These are phyloP conservation scores for Teratosphaeria pseudoeucalypti DNA, from an alignment of 2,329 filamentous ascomycete species.

Conservation along the genomic window DNA sequence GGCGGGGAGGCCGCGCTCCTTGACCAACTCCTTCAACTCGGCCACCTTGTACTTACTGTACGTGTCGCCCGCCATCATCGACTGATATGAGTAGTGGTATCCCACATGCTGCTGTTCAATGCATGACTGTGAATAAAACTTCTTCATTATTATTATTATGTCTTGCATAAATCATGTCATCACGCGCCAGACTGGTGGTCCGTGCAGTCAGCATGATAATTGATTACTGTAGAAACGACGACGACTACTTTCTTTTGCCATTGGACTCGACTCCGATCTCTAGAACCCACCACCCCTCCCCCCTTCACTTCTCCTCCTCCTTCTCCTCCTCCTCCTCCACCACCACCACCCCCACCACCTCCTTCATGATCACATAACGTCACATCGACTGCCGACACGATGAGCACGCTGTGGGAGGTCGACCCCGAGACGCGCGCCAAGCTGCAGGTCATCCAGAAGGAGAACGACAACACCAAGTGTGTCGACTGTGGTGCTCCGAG, in stretches of 20 bases:
- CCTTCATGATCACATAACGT: background rate
- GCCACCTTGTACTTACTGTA: slow-evolving; percentile 39
- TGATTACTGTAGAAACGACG: background rate
- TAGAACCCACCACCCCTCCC: background rate
- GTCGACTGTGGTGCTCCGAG: slow-evolving; percentile 93
- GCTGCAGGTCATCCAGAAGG: slow-evolving; percentile 86
- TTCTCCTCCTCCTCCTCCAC: too few species aligned
- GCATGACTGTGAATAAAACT: background rate
- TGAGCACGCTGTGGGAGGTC: slow-evolving; percentile 91
- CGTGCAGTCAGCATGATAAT: background rate
- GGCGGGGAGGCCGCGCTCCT: slow-evolving; percentile 36
- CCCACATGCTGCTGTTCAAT: background rate
- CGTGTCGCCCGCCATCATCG: slow-evolving; percentile 20
- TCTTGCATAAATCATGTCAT: background rate
- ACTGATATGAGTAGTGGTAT: background rate
- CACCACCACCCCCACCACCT: too few species aligned
- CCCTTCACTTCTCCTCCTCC: too few species aligned
- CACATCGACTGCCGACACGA: slow-evolving; percentile 9
- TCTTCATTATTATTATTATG: too few species aligned
- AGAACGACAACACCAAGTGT: slow-evolving; percentile 77
- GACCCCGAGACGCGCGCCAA: slow-evolving; percentile 95
- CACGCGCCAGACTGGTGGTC: background rate
- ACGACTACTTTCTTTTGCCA: background rate
- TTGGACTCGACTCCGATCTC: background rate
- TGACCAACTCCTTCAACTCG: slow-evolving; percentile 36